These are phyloP conservation scores for Arabidopsis arenosa DNA, from an alignment of 345 rosid genomes.

Conservation along the genomic window DNA sequence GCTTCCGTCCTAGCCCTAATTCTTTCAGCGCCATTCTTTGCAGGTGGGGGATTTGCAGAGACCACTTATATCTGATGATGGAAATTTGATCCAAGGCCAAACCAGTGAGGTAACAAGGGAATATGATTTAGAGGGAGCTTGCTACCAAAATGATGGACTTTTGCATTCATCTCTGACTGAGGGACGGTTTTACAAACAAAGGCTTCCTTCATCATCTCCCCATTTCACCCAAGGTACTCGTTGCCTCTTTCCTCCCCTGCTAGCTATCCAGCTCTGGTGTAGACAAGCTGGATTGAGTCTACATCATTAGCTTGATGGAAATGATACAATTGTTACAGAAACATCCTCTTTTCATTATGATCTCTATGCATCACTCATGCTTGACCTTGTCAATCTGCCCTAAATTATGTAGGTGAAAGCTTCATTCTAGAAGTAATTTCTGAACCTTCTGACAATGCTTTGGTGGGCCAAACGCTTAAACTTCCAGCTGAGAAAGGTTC, in stretches of 20 bases:
- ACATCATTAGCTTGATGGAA: constrained; percentile 3
- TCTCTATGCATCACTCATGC: constrained; percentile 27
- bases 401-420: constrained; percentile 61
- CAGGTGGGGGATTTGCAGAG: constrained; percentile 74
- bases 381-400: constrained; percentile 11
- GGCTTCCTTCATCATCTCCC: constrained; percentile 62
- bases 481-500: constrained; percentile 46
- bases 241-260: constrained; percentile 14
- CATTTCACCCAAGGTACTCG: constrained; percentile 53
- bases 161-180: constrained; percentile 54
- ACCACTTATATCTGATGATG: constrained; percentile 72
- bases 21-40: constrained; percentile 22
- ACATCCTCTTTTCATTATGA: constrained; percentile 3
- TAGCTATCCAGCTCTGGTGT: background rate
- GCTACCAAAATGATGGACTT: constrained; percentile 65
- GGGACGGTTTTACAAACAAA: constrained; percentile 71
- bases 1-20: constrained; percentile 23
- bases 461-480: constrained; percentile 74
- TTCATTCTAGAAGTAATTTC: constrained; percentile 63
- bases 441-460: constrained; percentile 59
- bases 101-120: constrained; percentile 60
- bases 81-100: constrained; percentile 48
- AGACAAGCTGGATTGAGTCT: background rate
- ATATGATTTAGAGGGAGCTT: constrained; percentile 76
- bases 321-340: constrained; percentile 9